Percentiles rank a stretch among this genome's conserved stretches.
Conservation (phyloP, 768 basidiomycete genomes). For the Rhizopogon salebrosus region DNA sequence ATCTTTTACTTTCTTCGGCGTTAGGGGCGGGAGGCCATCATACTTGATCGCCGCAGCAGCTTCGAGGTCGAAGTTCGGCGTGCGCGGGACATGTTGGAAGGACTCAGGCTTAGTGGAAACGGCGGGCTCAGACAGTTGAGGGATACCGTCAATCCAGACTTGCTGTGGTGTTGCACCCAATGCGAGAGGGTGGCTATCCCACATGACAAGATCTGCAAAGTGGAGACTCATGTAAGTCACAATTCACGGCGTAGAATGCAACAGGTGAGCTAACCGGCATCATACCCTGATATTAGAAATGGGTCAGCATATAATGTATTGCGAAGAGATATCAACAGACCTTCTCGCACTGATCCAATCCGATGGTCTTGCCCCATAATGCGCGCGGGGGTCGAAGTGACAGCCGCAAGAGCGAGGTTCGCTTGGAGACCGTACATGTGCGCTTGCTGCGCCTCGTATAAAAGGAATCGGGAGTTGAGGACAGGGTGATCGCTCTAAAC, state of each 20-base stretch:
- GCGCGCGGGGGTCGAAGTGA: slow-evolving; percentile 67
- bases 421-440: slow-evolving; percentile 67
- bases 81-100: slow-evolving; percentile 47
- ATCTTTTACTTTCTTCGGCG: slow-evolving; percentile 31
- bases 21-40: slow-evolving; percentile 69
- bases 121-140: slow-evolving; percentile 51
- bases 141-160: slow-evolving; percentile 82
- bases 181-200: slow-evolving; percentile 74
- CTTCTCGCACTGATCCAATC: slow-evolving; percentile 56
- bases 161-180: slow-evolving; percentile 77
- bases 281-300: slow-evolving; percentile 43
- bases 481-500: slow-evolving; percentile 50
- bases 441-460: slow-evolving; percentile 60
- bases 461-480: slow-evolving; percentile 48
- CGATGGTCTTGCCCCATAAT: slow-evolving; percentile 73
- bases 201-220: slow-evolving; percentile 58
- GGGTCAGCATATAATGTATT: neutral
- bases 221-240: neutral
- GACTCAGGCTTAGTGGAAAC: slow-evolving; percentile 46
- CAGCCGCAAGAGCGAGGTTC: slow-evolving; percentile 61
- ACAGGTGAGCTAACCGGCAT: slow-evolving; percentile 45
- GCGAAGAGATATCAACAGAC: slow-evolving; percentile 21
- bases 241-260: slow-evolving; percentile 4
- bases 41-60: slow-evolving; percentile 51
- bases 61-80: slow-evolving; percentile 64